phyloP scores from a whole-genome alignment of 495 filamentous ascomycete genomes.

The Eremomyces bilateralis region DNA sequence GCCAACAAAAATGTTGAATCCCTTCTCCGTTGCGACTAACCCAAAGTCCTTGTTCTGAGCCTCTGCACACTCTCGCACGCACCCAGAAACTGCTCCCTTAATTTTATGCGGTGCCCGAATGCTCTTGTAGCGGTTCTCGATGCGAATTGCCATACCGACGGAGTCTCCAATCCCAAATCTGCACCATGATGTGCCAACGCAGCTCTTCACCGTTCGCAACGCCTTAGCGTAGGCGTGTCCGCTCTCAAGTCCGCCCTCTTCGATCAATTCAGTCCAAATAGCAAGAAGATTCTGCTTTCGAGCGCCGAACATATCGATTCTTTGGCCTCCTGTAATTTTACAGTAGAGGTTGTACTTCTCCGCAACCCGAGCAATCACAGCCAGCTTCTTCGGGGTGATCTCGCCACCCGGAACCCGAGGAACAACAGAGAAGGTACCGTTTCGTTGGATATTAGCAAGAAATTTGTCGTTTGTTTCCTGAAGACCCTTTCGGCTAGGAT shows the following conservation, averaged over 20 bases:
- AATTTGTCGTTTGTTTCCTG: conserved; percentile 92
- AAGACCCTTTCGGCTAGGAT: conserved; percentile 47
- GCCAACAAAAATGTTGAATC: conserved; percentile 85
- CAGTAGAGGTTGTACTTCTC: conserved; percentile 78
- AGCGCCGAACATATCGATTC: conserved; percentile 91
- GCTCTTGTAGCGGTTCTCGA: conserved; percentile 91
- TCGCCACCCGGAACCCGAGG: conserved; percentile 74
- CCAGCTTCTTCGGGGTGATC: conserved; percentile 78
- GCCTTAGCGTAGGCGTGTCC: conserved; percentile 92
- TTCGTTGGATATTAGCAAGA: conserved; percentile 85
- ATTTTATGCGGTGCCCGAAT: conserved; percentile 82
- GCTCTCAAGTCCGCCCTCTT: conserved; percentile 87
- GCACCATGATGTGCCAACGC: conserved; percentile 91
- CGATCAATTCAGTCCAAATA: conserved; percentile 75
- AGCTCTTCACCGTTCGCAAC: conserved; percentile 80
- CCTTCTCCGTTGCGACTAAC: conserved; percentile 83
- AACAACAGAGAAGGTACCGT: conserved; percentile 83
- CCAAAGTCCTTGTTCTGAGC: conserved; percentile 96
- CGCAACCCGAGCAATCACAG: conserved; percentile 70
- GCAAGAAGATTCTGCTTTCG: conserved; percentile 72
- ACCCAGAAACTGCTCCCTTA: conserved; percentile 82
- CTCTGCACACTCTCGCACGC: conserved; percentile 85
- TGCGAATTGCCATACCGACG: conserved; percentile 84
- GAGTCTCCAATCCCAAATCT: conserved; percentile 83
- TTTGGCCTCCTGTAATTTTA: conserved; percentile 89